Base-by-base conservation (phyloP, 306 rosid genomes). In the Canavalia gladiata region DNA sequence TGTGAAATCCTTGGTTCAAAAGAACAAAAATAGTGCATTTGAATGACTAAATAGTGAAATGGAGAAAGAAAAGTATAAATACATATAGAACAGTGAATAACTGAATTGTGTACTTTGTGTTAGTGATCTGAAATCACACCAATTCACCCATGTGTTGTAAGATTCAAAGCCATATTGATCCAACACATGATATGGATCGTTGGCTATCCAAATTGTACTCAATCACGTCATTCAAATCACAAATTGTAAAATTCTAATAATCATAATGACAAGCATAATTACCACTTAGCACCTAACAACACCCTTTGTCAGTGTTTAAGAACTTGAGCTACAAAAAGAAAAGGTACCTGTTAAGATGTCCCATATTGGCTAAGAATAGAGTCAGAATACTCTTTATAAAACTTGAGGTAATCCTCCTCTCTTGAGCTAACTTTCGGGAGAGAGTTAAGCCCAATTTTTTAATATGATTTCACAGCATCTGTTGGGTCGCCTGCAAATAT, bases 291-390 rank as follows among this genome's bases (percentile, higher is more conserved):
- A 5, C 30, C 2, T 29, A 54, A 18, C 66, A 55, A 45, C 37
- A 43, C 68, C 18, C 12, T 68, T 25, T 56, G 7, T 11, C 5
- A 39, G 12, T 41, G 10, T 59, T 46, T 41, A 74, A 56, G 78
- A 74, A 74, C 54, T 74, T 74, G 29, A 74, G 67, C 28, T 31
- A 75, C 65, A 41, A 4, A 49, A 46, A 60, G 37, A 62, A 2
- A 4, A 57, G 35, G 6, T 60, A 37, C 47, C 49, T 57, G 18
- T 18, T 18, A 18, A 18, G 25, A 18, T 18, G 25, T 18, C 25
- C 25, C 25, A 18, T 18, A 18, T 18, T 18, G 25, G 25, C 25
- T 18, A 18, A 18, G 25, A 18, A 18, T 18, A 18, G 25, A 18
- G 25, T 18, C 25, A 18, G 25, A 18, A 18, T 18, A 18, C 25